Base-by-base conservation (phyloP, 1,284 basidiomycete genomes). In the Melanopsichium pennsylvanicum region DNA sequence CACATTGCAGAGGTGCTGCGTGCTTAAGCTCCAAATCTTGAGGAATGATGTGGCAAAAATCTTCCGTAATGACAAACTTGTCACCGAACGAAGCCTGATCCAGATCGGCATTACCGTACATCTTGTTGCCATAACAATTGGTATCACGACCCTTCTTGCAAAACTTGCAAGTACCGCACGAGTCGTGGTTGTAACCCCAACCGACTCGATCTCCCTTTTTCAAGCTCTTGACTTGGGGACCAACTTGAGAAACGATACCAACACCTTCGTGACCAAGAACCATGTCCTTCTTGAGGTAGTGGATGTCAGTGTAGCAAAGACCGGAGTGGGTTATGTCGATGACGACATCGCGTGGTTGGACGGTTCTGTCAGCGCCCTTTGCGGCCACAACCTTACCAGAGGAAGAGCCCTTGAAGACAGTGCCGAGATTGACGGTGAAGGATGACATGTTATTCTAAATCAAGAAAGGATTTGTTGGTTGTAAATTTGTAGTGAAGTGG, bases 221-320 rank as follows among this genome's bases (percentile, higher is more conserved):
- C 50, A 75, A 45, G 39, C 52, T 23, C 25, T 44, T 68, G 12
- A 78, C 76, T 0, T 59, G 49, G 9, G 60, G n/a, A 15, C 76
- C 77, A 33, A 78, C 70, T 15, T 70, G 57, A n/a, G 74, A 69
- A 38, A 79, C 69, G 54, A 78, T 37, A 38, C 78, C 76, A 15
- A 79, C 77, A 27, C 75, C 75, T 38, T 79, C 77, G 69, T 79
- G 77, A 35, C 77, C 76, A 2, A 77, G 44, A 6, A 68, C 74
- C 67, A 75, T 76, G 57, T 70, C 60, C 33, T 66, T 50, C 36
- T 71, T 66, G 51, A 67, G 70, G 47, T 43, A 72, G 64, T 72
- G 74, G 47, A 76, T 46, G 46, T 79, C 76, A 23, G 76, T 78
- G 40, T 52, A 75, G 50, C 76, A 79, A 3, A 79, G 66, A 35